Evolutionary conservation across 192 early-diverging fungal species (phyloP), one percentile per base, ranked within the genome.

Genomic region (Pilaira anomala): DNA sequence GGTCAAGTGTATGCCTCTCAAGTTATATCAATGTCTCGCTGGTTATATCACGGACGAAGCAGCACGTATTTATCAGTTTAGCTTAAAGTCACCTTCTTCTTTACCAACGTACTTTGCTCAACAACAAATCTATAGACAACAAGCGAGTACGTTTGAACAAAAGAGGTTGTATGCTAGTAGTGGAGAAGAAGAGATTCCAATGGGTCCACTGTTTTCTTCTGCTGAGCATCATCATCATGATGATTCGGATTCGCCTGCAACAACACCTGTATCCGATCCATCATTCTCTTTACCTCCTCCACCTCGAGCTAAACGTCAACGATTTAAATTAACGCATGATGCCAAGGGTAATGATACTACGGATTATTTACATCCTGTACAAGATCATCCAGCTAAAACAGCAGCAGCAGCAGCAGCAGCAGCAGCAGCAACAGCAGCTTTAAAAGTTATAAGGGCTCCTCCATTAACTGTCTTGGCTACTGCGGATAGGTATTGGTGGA

Each of bases 1-100:
- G 9, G 28, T 65, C 3, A 58, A 61, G 36, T 74, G 66, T 48
- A 40, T 68, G 1, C 67, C 72, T 6, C 53, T 60, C 21, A 13
- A 48, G 11, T 22, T 74, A 7, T 55, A 60, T 42, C 36, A 54
- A 7, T 55, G 62, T 1, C 58, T 74, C 16, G 46, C 53, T 16
- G 21, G 50, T 11, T 55, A 18, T 40, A 61, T 64, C 16, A 66
- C 69, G 1, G 55, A 72, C 19, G 24, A 61, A 24, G 50, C 69
- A 18, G 49, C 58, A 2, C 50, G 50, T 3, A 26, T 62, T 21
- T 66, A 72, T 28, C 44, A 53, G 39, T 26, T 42, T 24, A 44
- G 50, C 13, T 18, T 36, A 36, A 36, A 36, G 33, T 21, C 21
- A 29, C 42, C 26, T 21, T 18, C 44, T 25, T 26, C 42, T 48